Evolutionary conservation across 75 land plant species (phyloP).

Genomic region (Picea glauca): DNA sequence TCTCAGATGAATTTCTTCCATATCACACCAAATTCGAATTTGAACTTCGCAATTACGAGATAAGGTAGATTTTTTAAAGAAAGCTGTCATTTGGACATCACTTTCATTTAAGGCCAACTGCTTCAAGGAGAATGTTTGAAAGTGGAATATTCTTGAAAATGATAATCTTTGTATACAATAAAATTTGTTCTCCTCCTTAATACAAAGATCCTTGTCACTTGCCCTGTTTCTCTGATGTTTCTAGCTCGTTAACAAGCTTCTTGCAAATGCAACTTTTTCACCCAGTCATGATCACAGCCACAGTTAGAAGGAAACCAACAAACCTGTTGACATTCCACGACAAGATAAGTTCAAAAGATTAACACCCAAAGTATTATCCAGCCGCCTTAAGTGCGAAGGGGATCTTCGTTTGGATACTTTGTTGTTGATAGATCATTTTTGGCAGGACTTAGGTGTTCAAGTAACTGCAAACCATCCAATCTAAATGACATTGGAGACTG

Average conservation of each 20-base stretch:
- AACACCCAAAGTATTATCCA: background rate
- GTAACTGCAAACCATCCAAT: background rate
- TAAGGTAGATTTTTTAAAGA: too few species aligned
- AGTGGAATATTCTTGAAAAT: background rate
- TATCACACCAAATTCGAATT: too few species aligned
- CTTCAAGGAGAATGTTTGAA: background rate
- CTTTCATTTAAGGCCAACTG: too few species aligned
- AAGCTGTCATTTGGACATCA: too few species aligned
- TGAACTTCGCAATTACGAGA: too few species aligned
- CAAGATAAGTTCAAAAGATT: background rate
- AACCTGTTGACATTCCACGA: background rate
- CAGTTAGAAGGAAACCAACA: background rate
- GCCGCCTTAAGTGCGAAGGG: background rate
- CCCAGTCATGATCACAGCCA: background rate
- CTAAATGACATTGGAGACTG: background rate
- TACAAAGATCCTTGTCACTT: background rate
- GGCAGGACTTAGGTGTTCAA: background rate
- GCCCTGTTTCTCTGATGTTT: background rate
- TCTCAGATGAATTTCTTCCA: too few species aligned
- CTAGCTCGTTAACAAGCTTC: background rate
- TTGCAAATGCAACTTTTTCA: background rate
- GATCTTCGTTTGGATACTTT: background rate
- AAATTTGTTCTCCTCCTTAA: background rate
- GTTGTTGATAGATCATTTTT: background rate
- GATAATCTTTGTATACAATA: background rate